These are phyloP conservation scores for Logfia minima DNA, from an alignment of 129 eudicot genomes.

Conservation along the genomic window DNA sequence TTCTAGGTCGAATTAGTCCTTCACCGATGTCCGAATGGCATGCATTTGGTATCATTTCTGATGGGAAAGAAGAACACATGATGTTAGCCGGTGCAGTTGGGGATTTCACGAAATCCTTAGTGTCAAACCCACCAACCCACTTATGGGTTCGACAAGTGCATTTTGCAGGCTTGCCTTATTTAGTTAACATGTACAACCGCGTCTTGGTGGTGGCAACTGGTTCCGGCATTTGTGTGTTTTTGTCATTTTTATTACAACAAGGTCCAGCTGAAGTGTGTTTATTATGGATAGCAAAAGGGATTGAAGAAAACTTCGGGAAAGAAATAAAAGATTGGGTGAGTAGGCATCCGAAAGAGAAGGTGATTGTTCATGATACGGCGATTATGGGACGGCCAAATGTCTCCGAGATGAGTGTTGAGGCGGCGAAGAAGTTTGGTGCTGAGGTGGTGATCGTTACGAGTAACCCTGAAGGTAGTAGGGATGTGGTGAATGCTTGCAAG, in stretches of 20 bases:
- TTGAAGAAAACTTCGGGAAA: constrained; percentile 64
- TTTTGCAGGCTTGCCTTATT: constrained; percentile 66
- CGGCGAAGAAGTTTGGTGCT: constrained; percentile 56
- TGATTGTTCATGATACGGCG: constrained; percentile 68
- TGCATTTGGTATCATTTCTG: constrained; percentile 70
- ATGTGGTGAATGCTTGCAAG: constrained; percentile 73
- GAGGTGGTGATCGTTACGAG: constrained; percentile 80
- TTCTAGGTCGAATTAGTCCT: constrained; percentile 74
- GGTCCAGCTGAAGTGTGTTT: constrained; percentile 56
- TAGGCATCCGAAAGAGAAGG: constrained; percentile 54
- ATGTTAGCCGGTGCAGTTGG: constrained; percentile 88
- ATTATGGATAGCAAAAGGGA: constrained; percentile 75
- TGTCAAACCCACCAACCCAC: constrained; percentile 62
- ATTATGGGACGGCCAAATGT: constrained; percentile 73
- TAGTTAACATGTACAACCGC: constrained; percentile 69
- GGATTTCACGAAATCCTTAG: constrained; percentile 63
- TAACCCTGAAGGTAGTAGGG: constrained; percentile 77
- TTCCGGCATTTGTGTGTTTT: constrained; percentile 71
- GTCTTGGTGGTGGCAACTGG: constrained; percentile 76
- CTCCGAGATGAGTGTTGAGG: constrained; percentile 55
- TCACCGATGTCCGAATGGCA: constrained; percentile 86
- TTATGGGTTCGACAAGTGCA: constrained; percentile 76
- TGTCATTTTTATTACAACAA: constrained; percentile 63
- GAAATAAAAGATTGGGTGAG: constrained; percentile 67
- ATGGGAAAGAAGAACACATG: constrained; percentile 69